Base-by-base conservation (phyloP, 2,329 filamentous ascomycete species). In the Escovopsis sp. region DNA sequence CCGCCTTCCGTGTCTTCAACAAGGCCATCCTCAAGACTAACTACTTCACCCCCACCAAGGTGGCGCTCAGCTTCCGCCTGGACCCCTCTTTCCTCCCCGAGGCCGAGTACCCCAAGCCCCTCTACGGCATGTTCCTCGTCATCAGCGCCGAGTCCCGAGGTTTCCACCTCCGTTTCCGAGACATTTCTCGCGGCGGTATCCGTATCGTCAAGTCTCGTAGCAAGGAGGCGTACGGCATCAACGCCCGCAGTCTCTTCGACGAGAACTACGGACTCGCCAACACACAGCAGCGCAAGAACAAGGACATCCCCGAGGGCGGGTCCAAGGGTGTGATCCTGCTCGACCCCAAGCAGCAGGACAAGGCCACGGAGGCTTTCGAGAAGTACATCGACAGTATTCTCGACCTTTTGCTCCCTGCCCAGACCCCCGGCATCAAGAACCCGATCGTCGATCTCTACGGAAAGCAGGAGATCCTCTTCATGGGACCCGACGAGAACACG, bases 321-420 rank as follows among this genome's bases (percentile, higher is more conserved):
- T 94, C 89, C 54, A 98, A 98, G 70, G 91, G 91, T 66, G 91
- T 98, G 44, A 89, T 98, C 46, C 74, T 98, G 37, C 77, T 98
- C 34, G 89, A 98, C 61, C 78, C 85, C 48, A 81, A 88, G 59
- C 87, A 95, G 64, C 91, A 98, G 64, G 86, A 95, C 62, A 93
- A 89, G 66, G 82, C 82, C 14, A 76, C 74, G 38, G 87, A 94
- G 47, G 89, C 91, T 2, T 98, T 98, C 53, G 89, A 98, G 68
- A 98, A 98, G 71, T 98, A 98, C 66, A 98, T 98, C 55, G 91
- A 98, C 68, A 94, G 86, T 59, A 95, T 98, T 55, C 73, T 98
- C 58, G 91, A 98, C 62, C 77, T 98, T 48, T 76, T 98, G 32
- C 72, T 98, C 37, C 86, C 85, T 10, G 86, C 91, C 1, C 74